Evolutionary conservation across 1,284 basidiomycete genomes (phyloP), one percentile per base, ranked within the genome.

Genomic region (Puccinia polysora): DNA sequence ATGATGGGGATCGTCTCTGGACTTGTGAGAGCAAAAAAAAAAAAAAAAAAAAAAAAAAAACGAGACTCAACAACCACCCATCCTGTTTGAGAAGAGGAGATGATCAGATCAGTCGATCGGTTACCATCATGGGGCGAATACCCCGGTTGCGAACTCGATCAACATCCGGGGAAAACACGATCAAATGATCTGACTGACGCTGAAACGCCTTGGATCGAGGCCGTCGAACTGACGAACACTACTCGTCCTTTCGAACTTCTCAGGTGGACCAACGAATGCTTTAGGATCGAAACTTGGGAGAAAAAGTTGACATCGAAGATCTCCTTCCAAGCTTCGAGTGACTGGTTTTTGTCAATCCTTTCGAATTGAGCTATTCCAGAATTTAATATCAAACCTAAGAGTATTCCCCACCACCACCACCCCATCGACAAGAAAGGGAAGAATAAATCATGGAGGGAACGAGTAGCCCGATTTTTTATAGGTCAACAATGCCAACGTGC

Each of bases 201-300:
- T 2, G 32, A 32, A n/a, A 60, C 58, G 38, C 45, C 45, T n/a
- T 40, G 20, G 6, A 60, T 20, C 4, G 58, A 18, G 18, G 58
- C 58, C 38, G 34, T 40, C 45, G 58, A 60, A 40, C 58, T 60
- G 8, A 60, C 58, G 45, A 60, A 40, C 45, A 60, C 58, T 36
- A 60, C 36, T 40, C 36, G 30, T 10, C 58, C 58, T 20, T 60
- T 60, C 1, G 30, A 38, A 2, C 38, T n/a, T n/a, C n/a, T n/a
- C n/a, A n/a, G n/a, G n/a, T n/a, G n/a, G n/a, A n/a, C n/a, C n/a
- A n/a, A n/a, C n/a, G n/a, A n/a, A n/a, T n/a, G n/a, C n/a, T n/a
- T n/a, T n/a, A n/a, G n/a, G n/a, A n/a, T n/a, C n/a, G n/a, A n/a
- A n/a, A n/a, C n/a, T n/a, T n/a, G n/a, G n/a, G n/a, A n/a, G n/a